These are phyloP conservation scores for Alliaria petiolata DNA, from an alignment of 345 rosid species.

Conservation along the genomic window DNA sequence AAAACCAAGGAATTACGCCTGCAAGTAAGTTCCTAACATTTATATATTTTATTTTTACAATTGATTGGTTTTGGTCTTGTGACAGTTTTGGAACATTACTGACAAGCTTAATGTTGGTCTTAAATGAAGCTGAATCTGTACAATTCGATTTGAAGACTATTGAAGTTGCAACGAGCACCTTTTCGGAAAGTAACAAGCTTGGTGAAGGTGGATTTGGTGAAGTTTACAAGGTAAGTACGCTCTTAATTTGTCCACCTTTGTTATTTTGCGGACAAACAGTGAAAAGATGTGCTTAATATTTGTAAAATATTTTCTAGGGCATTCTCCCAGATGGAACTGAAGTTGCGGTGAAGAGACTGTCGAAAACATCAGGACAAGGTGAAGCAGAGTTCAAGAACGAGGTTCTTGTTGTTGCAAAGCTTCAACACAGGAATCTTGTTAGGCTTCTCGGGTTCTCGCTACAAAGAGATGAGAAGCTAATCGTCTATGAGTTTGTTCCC, in stretches of 20 bases:
- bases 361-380: constrained; percentile 17
- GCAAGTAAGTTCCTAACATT: constrained; percentile 10
- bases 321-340: neutral
- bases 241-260: neutral
- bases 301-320: neutral
- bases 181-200: constrained; percentile 45
- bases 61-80: neutral
- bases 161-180: constrained; percentile 41
- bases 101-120: constrained; percentile 25
- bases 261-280: neutral
- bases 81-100: neutral
- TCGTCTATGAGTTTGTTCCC: constrained; percentile 17
- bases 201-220: constrained; percentile 47
- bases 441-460: constrained; percentile 13
- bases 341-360: constrained; percentile 17
- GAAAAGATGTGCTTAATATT: neutral
- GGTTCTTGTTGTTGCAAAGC: constrained; percentile 17
- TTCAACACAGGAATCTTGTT: constrained; percentile 22
- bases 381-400: constrained; percentile 14
- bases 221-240: constrained; percentile 46
- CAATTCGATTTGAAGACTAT: constrained; percentile 42
- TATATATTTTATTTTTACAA: neutral
- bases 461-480: constrained; percentile 4
- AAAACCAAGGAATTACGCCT: neutral
- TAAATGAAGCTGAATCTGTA: constrained; percentile 36